phyloP scores from a whole-genome alignment of 169 alveolate genomes.

The Plasmodium chabaudi region DNA sequence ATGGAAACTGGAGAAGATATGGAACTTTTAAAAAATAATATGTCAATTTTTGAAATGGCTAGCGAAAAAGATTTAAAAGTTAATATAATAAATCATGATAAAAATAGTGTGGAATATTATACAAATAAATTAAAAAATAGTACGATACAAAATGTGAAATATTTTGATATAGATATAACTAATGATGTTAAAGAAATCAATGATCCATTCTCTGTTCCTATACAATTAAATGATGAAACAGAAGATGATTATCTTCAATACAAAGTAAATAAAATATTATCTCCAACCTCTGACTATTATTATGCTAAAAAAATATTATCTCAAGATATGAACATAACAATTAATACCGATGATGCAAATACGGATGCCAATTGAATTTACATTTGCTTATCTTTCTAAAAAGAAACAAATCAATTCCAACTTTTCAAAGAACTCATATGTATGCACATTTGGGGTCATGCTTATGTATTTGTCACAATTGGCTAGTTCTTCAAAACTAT shows the following conservation, averaged over 20 bases:
- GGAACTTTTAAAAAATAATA: slow-evolving; percentile 3
- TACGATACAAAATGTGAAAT: slow-evolving; percentile 27
- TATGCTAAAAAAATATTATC: slow-evolving; percentile 31
- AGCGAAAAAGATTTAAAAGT: slow-evolving; percentile 41
- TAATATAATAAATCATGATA: slow-evolving; percentile 41
- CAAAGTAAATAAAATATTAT: slow-evolving; percentile 29
- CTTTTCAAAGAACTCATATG: no score
- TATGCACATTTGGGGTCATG: no score
- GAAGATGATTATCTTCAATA: slow-evolving; percentile 35
- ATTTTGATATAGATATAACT: slow-evolving; percentile 72
- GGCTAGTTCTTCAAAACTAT: no score
- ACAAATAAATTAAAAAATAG: slow-evolving; percentile 22
- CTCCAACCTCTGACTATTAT: not conserved
- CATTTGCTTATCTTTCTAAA: no score
- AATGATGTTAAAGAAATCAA: slow-evolving; percentile 49
- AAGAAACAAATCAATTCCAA: no score
- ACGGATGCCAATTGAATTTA: no score
- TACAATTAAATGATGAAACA: slow-evolving; percentile 12
- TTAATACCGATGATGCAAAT: not conserved
- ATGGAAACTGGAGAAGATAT: not conserved
- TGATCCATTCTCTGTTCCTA: slow-evolving; percentile 28
- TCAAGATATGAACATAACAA: slow-evolving; percentile 32
- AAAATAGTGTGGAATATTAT: slow-evolving; percentile 17
- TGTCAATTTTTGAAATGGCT: slow-evolving; percentile 41
- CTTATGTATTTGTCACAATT: no score